Conservation (phyloP, 2,329 filamentous ascomycete species). For the Colletotrichum paranaense region DNA sequence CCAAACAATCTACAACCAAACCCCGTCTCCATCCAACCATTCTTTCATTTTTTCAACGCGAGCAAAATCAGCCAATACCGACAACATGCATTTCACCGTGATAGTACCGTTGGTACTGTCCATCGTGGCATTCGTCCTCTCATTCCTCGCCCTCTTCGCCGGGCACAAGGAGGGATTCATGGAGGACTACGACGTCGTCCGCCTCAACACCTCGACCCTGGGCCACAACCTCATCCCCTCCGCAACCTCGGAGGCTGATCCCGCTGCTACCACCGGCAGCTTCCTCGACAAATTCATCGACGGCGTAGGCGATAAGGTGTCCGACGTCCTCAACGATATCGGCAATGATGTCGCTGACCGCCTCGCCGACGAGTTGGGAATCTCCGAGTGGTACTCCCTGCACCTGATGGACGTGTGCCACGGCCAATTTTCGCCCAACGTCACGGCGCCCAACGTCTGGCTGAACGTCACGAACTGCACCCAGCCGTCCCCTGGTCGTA, state of each 20-base stretch:
- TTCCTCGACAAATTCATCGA: slow-evolving; percentile 43
- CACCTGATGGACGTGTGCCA: slow-evolving; percentile 61
- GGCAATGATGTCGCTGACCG: slow-evolving; percentile 53
- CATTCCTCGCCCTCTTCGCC: slow-evolving; percentile 52
- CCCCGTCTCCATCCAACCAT: not conserved
- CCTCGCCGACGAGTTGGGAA: slow-evolving; percentile 55
- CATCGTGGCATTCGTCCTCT: slow-evolving; percentile 52
- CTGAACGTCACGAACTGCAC: slow-evolving; percentile 60
- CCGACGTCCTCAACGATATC: slow-evolving; percentile 52
- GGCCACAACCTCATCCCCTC: slow-evolving; percentile 46
- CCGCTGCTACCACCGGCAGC: slow-evolving; percentile 38
- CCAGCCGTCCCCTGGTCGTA: slow-evolving; percentile 50
- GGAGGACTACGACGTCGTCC: slow-evolving; percentile 54
- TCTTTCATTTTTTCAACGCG: not conserved
- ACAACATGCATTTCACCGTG: slow-evolving; percentile 42
- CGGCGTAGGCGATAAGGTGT: slow-evolving; percentile 46
- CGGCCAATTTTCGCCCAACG: slow-evolving; percentile 57
- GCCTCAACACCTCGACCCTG: slow-evolving; percentile 52
- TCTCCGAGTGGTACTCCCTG: slow-evolving; percentile 63
- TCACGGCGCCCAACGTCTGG: slow-evolving; percentile 48
- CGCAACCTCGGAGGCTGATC: slow-evolving; percentile 19
- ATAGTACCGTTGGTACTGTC: slow-evolving; percentile 51
- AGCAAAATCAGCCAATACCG: not conserved
- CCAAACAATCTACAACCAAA: not conserved
- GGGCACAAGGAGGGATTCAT: slow-evolving; percentile 54